Evolutionary conservation across 2,329 filamentous ascomycete genomes (phyloP), one percentile per base, ranked within the genome.

Genomic region (Curvularia eragrostidis): DNA sequence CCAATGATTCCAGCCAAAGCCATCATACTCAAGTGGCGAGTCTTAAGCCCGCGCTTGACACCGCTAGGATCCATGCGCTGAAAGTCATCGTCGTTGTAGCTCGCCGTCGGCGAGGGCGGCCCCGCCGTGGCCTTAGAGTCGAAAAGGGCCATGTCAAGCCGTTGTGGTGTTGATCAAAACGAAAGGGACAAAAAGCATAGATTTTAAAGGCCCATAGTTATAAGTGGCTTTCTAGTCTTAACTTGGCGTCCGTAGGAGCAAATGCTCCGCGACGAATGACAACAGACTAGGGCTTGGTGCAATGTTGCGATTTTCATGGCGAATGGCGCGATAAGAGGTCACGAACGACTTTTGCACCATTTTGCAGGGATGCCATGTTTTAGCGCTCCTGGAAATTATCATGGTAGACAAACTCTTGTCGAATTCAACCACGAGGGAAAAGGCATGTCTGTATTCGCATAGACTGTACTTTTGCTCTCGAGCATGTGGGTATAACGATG

Each of bases 11-110:
- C 82, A 68, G 77, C 72, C n/a, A 77, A 55, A 26, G 74, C 71
- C 74, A 78, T 77, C 79, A 91, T 89, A 59, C 82, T 85, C 12
- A 90, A 74, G 72, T 90, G 87, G 6, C 87, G 80, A 34, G 87
- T 89, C 75, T 90, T 89, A 52, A 91, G 81, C 1, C 87, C 88
- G 57, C 88, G 84, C 78, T 87, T 89, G 65, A 91, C 87, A 30
- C 89, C 86, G 59, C 87, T 79, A 23, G 86, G 83, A 76, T 90
- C 84, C 70, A 81, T 76, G 68, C 63, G 64, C 32, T 66, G 59
- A 41, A 72, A 72, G 44, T 74, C 73, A 39, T 67, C 63, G 55
- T 73, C 66, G 48, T 55, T 57, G 56, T 63, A 62, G 48, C 62
- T 69, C 13, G 59, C 34, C 3, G 66, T 59, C 8, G 66, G 65